Evolutionary conservation across 2,329 filamentous ascomycete species (phyloP).

Genomic region (Graphiopsis chlorocephala): DNA sequence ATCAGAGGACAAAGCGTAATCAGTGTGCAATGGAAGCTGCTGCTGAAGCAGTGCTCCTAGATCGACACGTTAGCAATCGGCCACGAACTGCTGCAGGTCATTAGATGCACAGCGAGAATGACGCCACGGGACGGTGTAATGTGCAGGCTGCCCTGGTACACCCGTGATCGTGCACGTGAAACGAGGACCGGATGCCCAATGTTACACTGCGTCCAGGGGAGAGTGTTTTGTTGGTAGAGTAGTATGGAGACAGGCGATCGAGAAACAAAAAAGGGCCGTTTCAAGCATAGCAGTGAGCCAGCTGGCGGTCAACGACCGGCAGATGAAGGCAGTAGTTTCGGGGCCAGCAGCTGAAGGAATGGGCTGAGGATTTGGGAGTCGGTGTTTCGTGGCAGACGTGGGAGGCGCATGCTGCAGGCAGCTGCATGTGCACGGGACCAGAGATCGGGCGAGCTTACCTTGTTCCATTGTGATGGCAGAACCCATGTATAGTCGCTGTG

Average conservation of each 20-base stretch:
- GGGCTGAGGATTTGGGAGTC: slow-evolving; percentile 10
- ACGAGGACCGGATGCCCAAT: slow-evolving; percentile 22
- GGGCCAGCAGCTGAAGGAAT: slow-evolving; percentile 1
- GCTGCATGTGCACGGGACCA: slow-evolving; percentile 27
- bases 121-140: slow-evolving; percentile 3
- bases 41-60: slow-evolving; percentile 45
- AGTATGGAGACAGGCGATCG: not conserved
- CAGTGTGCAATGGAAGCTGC: slow-evolving; percentile 40
- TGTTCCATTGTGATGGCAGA: slow-evolving; percentile 30
- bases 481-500: slow-evolving; percentile 23
- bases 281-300: slow-evolving; percentile 6
- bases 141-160: slow-evolving; percentile 6
- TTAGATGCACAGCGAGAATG: slow-evolving; percentile 16
- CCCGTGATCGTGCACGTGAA: slow-evolving; percentile 22
- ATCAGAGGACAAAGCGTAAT: slow-evolving; percentile 44
- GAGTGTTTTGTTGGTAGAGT: slow-evolving; percentile 10
- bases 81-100: slow-evolving; percentile 17
- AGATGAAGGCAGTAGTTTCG: not conserved
- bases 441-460: slow-evolving; percentile 28
- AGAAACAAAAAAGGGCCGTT: slow-evolving; percentile 13
- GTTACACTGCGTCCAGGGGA: slow-evolving; percentile 23
- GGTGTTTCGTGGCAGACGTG: slow-evolving; percentile 17
- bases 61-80: slow-evolving; percentile 42
- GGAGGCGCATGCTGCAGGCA: slow-evolving; percentile 13
- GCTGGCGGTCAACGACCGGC: not conserved